Base-by-base conservation (phyloP, 495 filamentous ascomycete genomes). In the Penicillium subrubescens region DNA sequence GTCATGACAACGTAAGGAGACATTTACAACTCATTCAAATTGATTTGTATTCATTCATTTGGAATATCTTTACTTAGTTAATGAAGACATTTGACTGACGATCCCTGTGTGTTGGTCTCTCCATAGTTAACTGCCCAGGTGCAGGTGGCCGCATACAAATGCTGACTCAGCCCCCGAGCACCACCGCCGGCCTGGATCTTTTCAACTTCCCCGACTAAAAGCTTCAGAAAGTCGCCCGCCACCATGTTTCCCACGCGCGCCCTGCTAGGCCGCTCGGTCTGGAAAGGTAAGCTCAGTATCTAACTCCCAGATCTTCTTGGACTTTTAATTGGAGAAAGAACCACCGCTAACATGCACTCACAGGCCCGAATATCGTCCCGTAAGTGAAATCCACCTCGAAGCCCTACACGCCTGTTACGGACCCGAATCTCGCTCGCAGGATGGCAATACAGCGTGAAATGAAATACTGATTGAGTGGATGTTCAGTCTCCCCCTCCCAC, bases 211-310 rank as follows among this genome's bases (percentile, higher is more conserved):
- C 55, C 64, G 50, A 64, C 60, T 59, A 35, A 31, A 63, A 57
- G 37, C 43, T 60, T 54, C 39, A 54, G 61, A 63, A 56, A 57
- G 17, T 56, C 33, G 55, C 66, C 72, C 34, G 54, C 31, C 74
- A 81, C 71, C 65, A 91, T 90, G 88, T 79, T 84, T 75, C 78
- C 84, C 37, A 89, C 88, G 53, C 79, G 83, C 59, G 82, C 79
- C 63, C 84, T 91, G 5, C 73, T 85, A 25, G 81, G 79, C 67
- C 86, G 89, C n/a, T 92, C 89, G 50, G 87, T 90, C 59, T 92
- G 89, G 89, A 92, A 92, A 82, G 89, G 89, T 90, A 76, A 60
- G 75, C 46, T 27, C 6, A 0, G 23, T 29, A 14, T 27, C 2
- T 7, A 12, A 17, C 0, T 34, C 8, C 57, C 29, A 46, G 61